Percentiles rank a stretch among this genome's conserved stretches.
Evolutionary conservation across 1,284 basidiomycete genomes (phyloP).

Genomic region (Nidula niveotomentosa): DNA sequence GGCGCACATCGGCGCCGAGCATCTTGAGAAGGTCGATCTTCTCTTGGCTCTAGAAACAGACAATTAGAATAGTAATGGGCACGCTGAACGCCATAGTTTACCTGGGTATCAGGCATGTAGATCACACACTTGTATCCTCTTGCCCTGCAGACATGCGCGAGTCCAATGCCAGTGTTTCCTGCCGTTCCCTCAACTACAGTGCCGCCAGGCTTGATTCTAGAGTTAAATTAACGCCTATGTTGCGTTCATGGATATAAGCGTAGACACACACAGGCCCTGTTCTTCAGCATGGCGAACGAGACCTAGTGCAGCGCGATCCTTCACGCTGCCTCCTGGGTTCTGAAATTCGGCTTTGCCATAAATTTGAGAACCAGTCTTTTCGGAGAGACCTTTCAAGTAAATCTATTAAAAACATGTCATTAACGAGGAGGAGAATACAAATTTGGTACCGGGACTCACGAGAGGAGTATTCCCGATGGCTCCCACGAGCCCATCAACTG

Average conservation of each 20-base stretch:
- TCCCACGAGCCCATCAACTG: constrained; percentile 82
- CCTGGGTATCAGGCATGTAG: constrained; percentile 98
- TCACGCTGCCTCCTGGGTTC: constrained; percentile 99
- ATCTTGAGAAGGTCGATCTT: constrained; percentile 97
- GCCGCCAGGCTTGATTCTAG: constrained; percentile 86
- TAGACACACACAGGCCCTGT: constrained; percentile 63
- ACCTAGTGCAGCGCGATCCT: constrained; percentile 95
- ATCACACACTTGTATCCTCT: constrained; percentile 98
- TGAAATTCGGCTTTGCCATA: constrained; percentile 97
- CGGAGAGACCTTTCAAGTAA: constrained; percentile 81
- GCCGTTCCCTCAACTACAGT: constrained; percentile 98
- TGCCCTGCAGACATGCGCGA: constrained; percentile 93
- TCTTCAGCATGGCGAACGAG: constrained; percentile 90
- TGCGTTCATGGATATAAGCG: constrained; percentile 3
- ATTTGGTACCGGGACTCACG: constrained; percentile 43
- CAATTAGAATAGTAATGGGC: background rate
- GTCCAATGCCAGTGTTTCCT: constrained; percentile 98
- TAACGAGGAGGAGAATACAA: constrained; percentile 1
- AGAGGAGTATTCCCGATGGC: constrained; percentile 95
- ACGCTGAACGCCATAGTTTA: constrained; percentile 17
- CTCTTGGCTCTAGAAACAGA: constrained; percentile 75
- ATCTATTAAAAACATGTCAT: constrained; percentile 52
- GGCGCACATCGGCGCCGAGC: constrained; percentile 95
- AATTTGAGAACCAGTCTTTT: constrained; percentile 87
- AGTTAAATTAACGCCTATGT: background rate